Conservation (phyloP, 768 basidiomycete genomes). For the Termitomyces sp. region DNA sequence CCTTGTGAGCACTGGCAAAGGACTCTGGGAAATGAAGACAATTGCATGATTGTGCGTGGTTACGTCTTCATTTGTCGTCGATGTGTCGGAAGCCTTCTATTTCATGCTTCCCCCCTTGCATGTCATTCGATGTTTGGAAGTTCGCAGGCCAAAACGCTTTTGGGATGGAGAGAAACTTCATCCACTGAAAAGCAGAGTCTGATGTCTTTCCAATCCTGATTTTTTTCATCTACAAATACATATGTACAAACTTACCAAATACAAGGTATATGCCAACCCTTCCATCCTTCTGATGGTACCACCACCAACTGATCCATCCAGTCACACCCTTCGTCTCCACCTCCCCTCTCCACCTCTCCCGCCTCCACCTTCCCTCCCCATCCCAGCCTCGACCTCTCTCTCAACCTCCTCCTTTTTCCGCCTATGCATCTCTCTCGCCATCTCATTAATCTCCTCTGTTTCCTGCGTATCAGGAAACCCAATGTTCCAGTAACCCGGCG, state of each 20-base stretch:
- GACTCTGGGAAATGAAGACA: constrained; percentile 63
- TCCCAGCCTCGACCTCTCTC: constrained; percentile 35
- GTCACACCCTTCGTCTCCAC: constrained; percentile 25
- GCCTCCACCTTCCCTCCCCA: constrained; percentile 28
- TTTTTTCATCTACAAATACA: not conserved
- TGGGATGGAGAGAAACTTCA: not conserved
- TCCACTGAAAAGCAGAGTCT: not conserved
- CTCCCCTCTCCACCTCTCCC: constrained; percentile 35
- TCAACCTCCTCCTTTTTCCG: constrained; percentile 57
- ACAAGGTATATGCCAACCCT: not conserved
- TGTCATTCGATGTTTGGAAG: too few relatives aligned
- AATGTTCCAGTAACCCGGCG: constrained; percentile 87
- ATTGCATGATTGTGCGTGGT: not conserved
- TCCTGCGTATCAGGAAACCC: constrained; percentile 88
- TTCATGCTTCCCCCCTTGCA: too few relatives aligned
- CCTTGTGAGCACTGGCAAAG: constrained; percentile 44
- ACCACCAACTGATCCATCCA: not conserved
- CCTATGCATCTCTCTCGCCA: constrained; percentile 66
- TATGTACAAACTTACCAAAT: not conserved
- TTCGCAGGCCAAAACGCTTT: too few relatives aligned
- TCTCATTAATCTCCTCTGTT: constrained; percentile 65
- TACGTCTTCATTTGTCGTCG: not conserved
- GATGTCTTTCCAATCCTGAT: not conserved
- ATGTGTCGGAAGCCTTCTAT: too few relatives aligned
- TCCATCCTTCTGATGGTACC: not conserved